Evolutionary conservation across 163 green algal genomes (phyloP).

Genomic region (Picocystis sp.): DNA sequence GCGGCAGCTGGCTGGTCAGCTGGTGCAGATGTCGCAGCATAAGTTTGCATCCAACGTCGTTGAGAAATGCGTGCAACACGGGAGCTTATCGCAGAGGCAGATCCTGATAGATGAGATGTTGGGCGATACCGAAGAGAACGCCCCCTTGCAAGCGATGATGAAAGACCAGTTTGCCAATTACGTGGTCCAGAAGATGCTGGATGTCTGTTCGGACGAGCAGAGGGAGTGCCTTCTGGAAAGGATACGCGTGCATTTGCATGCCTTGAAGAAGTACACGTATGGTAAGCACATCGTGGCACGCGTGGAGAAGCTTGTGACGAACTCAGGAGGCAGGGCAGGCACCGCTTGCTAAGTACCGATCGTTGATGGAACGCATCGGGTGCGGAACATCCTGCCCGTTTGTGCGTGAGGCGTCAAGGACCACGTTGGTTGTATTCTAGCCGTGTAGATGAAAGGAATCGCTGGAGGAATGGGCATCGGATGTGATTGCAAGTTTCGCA

Average conservation of each 20-base stretch:
- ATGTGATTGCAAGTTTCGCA: too few relatives aligned
- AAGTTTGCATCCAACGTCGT: conserved; percentile 82
- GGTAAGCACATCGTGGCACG: conserved; percentile 80
- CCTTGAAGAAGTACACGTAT: conserved; percentile 58
- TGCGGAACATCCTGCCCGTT: too few relatives aligned
- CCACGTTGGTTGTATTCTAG: too few relatives aligned
- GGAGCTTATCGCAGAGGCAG: conserved; percentile 33
- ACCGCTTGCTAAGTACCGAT: too few relatives aligned
- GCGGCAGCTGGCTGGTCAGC: conserved; percentile 23
- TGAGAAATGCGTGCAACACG: conserved; percentile 73
- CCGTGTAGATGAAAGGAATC: too few relatives aligned
- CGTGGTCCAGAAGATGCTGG: conserved; percentile 63
- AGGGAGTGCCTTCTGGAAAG: conserved; percentile 41
- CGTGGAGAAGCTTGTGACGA: conserved; percentile 37
- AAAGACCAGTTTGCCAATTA: conserved; percentile 91
- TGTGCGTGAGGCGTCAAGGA: too few relatives aligned
- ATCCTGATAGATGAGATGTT: conserved; percentile 51
- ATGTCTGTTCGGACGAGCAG: conserved; percentile 54
- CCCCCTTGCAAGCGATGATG: conserved; percentile 51
- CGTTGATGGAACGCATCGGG: too few relatives aligned
- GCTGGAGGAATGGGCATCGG: too few relatives aligned
- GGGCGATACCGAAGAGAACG: conserved; percentile 19
- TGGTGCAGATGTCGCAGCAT: conserved; percentile 40
- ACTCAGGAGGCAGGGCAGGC: too few relatives aligned
- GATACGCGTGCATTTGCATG: conserved; percentile 44